Evolutionary conservation across 2,329 filamentous ascomycete genomes (phyloP).

Genomic region (Colletotrichum simmondsii): DNA sequence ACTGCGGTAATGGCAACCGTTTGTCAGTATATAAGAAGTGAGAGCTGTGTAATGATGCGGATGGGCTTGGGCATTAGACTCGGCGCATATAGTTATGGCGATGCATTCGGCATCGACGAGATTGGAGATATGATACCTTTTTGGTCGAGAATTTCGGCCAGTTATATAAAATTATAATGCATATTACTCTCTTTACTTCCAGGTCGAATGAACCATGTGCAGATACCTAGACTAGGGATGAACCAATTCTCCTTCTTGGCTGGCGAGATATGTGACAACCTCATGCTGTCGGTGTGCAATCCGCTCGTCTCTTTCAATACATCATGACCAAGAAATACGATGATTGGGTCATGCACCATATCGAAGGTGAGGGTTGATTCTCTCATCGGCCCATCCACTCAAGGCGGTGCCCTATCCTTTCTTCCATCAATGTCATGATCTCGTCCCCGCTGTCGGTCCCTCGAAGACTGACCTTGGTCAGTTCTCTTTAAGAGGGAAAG

Average conservation of each 20-base stretch:
- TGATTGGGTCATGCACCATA: too few species aligned
- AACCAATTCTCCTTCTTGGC: too few species aligned
- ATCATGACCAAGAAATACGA: too few species aligned
- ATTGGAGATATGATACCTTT: not conserved
- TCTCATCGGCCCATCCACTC: too few species aligned
- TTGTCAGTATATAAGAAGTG: constrained; percentile 48
- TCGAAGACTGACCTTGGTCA: not conserved
- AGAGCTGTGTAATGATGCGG: not conserved
- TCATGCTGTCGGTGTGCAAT: too few species aligned
- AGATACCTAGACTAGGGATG: too few species aligned
- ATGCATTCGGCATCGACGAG: not conserved
- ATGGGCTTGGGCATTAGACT: not conserved
- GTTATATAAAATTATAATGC: not conserved
- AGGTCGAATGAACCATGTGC: not conserved
- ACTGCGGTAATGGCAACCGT: constrained; percentile 52
- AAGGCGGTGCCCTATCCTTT: too few species aligned
- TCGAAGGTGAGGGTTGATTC: too few species aligned
- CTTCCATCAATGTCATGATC: not conserved
- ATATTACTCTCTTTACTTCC: not conserved
- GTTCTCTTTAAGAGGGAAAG: too few species aligned
- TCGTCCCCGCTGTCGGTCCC: not conserved
- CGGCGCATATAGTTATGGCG: too few species aligned
- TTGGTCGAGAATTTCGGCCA: not conserved
- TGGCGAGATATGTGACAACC: too few species aligned
- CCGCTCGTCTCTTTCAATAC: too few species aligned